Evolutionary conservation across 768 basidiomycete genomes (phyloP), one percentile per base, ranked within the genome.

Genomic region (Pleurotus ostreatus): DNA sequence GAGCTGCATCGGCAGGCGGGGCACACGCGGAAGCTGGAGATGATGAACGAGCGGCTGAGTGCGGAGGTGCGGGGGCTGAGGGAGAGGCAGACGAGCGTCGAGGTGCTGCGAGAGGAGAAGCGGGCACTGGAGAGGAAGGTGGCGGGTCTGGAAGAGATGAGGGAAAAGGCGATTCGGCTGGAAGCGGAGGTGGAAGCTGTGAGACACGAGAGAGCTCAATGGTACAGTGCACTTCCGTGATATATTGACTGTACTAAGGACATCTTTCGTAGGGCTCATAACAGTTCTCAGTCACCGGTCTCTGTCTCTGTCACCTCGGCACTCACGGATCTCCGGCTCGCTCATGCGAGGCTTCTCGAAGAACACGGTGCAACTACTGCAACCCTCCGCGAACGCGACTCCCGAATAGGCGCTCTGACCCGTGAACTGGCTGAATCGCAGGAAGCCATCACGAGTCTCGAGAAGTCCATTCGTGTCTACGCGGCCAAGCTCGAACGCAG

Each of bases 51-150:
- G 1, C 79, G 76, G 58, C 68, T 89, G 53, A 75, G 65, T 2
- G 63, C 75, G 0, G 88, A 92, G 61, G 61, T 90, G 13, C 67
- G 66, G 5, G 60, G 74, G 9, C 73, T 89, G 13, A 75, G 80
- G 34, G 83, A 83, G 58, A 73, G 79, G 0, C 73, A 84, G n/a
- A 69, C 75, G 5, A 85, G 80, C 60, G 70, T 88, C 2, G 88
- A 89, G 57, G 84, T 92, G 2, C 64, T 93, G 37, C 74, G 79
- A 30, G 91, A 92, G 65, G 87, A 92, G 69, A 90, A 91, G 59
- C 75, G 83, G 4, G 75, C 76, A 0, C 66, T 92, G 44, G 82
- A 89, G 76, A 67, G 71, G 13, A 85, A 79, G 61, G 68, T 84
- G 6, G 62, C 60, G 12, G 71, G 71, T 1, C 67, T 79, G 38